phyloP scores from a whole-genome alignment of 2,329 filamentous ascomycete genomes.

The Cladosporium colombiae region DNA sequence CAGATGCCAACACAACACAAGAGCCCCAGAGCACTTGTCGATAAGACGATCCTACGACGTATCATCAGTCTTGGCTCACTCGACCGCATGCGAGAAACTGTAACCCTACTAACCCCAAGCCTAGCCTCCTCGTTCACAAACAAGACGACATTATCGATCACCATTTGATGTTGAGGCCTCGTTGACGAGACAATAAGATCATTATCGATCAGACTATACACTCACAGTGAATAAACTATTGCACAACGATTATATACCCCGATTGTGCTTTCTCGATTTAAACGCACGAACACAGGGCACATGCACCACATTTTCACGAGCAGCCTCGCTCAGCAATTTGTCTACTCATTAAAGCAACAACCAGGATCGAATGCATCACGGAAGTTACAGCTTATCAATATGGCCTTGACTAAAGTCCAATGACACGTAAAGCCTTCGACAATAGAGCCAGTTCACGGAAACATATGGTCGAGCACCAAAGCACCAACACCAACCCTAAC shows the following conservation, averaged over 20 bases:
- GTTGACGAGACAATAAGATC: neutral
- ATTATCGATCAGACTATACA: neutral
- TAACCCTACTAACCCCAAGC: neutral
- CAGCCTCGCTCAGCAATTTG: neutral
- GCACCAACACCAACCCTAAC: neutral
- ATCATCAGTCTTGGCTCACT: neutral
- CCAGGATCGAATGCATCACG: neutral
- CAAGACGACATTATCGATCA: neutral
- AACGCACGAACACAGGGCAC: neutral
- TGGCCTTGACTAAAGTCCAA: neutral
- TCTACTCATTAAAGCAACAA: neutral
- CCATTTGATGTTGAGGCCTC: neutral
- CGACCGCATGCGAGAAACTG: neutral
- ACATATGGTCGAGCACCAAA: neutral
- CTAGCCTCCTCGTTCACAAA: neutral
- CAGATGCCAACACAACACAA: neutral
- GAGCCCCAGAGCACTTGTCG: neutral
- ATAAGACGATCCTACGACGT: neutral
- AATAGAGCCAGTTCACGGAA: neutral
- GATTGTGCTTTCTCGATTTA: neutral
- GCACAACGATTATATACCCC: neutral
- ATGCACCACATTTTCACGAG: accelerated
- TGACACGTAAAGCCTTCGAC: neutral
- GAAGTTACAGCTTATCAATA: neutral
- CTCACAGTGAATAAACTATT: neutral